These are phyloP conservation scores for Aspergillus cavernicola DNA, from an alignment of 495 filamentous ascomycete genomes.

Conservation along the genomic window DNA sequence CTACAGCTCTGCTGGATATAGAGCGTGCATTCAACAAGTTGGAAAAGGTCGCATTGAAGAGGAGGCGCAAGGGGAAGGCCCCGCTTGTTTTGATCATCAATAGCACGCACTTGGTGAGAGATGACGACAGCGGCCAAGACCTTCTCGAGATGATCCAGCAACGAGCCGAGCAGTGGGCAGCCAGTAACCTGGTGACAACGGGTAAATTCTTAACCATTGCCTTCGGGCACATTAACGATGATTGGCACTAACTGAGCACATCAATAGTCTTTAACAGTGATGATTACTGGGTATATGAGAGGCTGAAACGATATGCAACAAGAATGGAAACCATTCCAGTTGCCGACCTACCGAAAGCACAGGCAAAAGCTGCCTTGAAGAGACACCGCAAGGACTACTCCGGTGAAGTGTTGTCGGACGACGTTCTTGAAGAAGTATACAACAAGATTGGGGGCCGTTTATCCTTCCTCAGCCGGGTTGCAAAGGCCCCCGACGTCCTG, in stretches of 20 bases:
- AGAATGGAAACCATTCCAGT: conserved; percentile 89
- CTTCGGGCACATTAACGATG: too few species aligned
- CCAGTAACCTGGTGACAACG: conserved; percentile 80
- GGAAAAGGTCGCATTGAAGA: conserved; percentile 82
- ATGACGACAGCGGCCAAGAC: conserved; percentile 87
- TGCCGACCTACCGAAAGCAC: conserved; percentile 69
- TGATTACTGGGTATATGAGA: conserved; percentile 97
- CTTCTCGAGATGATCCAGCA: conserved; percentile 94
- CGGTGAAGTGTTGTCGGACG: conserved; percentile 46
- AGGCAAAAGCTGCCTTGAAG: conserved; percentile 69
- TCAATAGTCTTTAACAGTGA: conserved; percentile 77
- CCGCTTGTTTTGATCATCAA: conserved; percentile 90
- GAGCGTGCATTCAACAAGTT: conserved; percentile 96
- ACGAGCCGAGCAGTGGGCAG: conserved; percentile 92
- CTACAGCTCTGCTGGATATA: conserved; percentile 86
- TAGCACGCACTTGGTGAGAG: conserved; percentile 79
- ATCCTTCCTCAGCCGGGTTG: conserved; percentile 80
- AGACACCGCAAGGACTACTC: conserved; percentile 73
- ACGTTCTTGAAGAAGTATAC: conserved; percentile 72
- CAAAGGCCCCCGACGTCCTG: conserved; percentile 74
- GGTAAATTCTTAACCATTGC: conserved; percentile 22
- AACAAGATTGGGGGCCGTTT: conserved; percentile 80
- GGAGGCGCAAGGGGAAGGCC: conserved; percentile 51
- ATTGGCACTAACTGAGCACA: neutral
- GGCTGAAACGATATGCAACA: conserved; percentile 82